These are phyloP conservation scores for Botryosphaeria dothidea DNA, from an alignment of 2,329 filamentous ascomycete species.

Conservation along the genomic window DNA sequence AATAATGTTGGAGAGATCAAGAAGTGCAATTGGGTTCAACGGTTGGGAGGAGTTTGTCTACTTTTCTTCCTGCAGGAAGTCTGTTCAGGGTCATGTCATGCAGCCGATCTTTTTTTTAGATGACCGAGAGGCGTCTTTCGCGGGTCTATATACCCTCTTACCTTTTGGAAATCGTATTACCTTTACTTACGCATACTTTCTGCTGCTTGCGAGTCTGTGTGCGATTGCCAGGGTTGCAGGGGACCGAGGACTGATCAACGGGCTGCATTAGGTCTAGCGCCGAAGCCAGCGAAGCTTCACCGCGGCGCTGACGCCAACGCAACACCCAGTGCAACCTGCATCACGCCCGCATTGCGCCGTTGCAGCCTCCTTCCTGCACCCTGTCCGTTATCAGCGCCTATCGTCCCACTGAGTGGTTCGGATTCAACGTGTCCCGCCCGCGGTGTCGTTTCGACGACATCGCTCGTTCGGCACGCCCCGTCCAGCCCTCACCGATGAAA, in stretches of 20 bases:
- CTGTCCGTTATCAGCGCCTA: not conserved
- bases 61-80: conserved; percentile 9
- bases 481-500: not conserved
- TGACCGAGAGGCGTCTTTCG: conserved; percentile 13
- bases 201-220: not conserved
- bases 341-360: not conserved
- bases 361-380: not conserved
- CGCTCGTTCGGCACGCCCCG: not conserved
- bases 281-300: not conserved
- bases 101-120: not conserved
- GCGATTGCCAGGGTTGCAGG: not conserved
- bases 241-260: not conserved
- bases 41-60: conserved; percentile 17
- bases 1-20: not conserved
- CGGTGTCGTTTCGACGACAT: not conserved
- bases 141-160: conserved; percentile 17
- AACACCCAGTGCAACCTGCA: not conserved
- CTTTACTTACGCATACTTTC: not conserved
- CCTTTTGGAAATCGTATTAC: conserved; percentile 3
- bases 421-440: not conserved
- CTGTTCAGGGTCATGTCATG: conserved; percentile 15
- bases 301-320: not conserved
- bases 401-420: not conserved
- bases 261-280: not conserved
- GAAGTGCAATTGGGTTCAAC: not conserved